A percentile compares a stretch with the other conserved stretches of the same genome.
Conservation (phyloP, 306 rosid genomes). For the Malus domestica region ASM211411v1 NC_041805.1:32841001-32841500, state of each 20-base stretch:
- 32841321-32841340: neutral
- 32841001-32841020: too few relatives aligned
- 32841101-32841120: neutral
- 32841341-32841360: neutral
- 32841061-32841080: neutral
- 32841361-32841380: neutral
- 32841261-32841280: neutral
- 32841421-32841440: conserved; percentile 49
- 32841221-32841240: neutral
- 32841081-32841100: neutral
- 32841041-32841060: neutral
- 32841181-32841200: neutral
- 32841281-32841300: too few relatives aligned
- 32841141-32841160: too few relatives aligned
- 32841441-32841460: conserved; percentile 53
- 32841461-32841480: conserved; percentile 48
- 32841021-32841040: neutral
- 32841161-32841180: neutral
- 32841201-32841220: neutral
- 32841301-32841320: too few relatives aligned
- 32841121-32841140: too few relatives aligned
- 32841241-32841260: neutral
- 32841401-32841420: neutral
- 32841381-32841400: neutral
- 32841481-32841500: conserved; percentile 35